These are phyloP conservation scores for Penicillium sp. DNA, from an alignment of 2,329 filamentous ascomycete species.

Conservation along the genomic window DNA sequence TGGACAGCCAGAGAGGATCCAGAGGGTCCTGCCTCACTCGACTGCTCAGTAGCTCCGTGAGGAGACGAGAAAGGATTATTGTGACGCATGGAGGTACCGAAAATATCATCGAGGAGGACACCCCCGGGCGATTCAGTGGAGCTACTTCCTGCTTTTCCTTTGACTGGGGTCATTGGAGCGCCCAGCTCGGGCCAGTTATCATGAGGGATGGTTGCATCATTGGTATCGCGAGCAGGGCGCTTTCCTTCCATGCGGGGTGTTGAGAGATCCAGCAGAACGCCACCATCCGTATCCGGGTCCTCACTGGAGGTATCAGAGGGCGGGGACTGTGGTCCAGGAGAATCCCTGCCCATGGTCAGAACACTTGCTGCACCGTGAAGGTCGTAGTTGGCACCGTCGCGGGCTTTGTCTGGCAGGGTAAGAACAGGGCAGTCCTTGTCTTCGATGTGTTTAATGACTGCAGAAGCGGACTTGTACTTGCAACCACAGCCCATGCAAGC, in stretches of 20 bases:
- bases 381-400: neutral
- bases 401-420: constrained; percentile 39
- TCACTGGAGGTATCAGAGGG: constrained; percentile 37
- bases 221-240: neutral
- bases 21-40: neutral
- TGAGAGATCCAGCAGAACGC: neutral
- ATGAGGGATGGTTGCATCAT: neutral
- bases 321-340: neutral
- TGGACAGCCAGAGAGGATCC: neutral
- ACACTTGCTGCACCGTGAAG: neutral
- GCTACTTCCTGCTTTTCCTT: neutral
- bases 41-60: neutral
- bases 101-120: neutral
- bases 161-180: neutral
- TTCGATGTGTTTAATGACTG: constrained; percentile 56
- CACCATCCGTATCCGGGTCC: constrained; percentile 44
- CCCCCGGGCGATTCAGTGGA: constrained; percentile 1
- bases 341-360: neutral
- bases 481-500: constrained; percentile 48
- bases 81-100: neutral
- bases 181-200: neutral
- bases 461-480: constrained; percentile 48
- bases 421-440: constrained; percentile 50
- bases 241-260: neutral
- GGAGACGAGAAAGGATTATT: neutral